A percentile compares a stretch with the other conserved stretches of the same genome.
phyloP scores from a whole-genome alignment of 345 rosid species.

The Linum usitatissimum region DNA sequence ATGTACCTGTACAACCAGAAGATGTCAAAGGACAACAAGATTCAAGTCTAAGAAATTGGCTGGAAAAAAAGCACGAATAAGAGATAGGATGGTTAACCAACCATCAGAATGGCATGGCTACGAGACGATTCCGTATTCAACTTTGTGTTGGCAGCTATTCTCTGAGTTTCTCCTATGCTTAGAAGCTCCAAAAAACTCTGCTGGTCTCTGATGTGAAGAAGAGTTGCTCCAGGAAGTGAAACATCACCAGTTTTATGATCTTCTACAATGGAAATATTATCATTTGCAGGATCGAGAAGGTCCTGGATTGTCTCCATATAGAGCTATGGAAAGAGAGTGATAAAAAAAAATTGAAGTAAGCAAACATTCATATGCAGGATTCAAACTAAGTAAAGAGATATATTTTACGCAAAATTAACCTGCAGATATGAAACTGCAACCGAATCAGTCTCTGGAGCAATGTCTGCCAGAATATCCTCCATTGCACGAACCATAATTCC shows the following conservation, averaged over 20 bases:
- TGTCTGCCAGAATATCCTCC: constrained; percentile 24
- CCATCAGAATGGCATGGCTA: constrained; percentile 29
- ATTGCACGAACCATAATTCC: constrained; percentile 33
- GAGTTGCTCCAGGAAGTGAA: constrained; percentile 26
- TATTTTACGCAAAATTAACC: constrained; percentile 10
- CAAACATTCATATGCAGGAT: neutral
- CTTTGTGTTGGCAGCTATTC: constrained; percentile 29
- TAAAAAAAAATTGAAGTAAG: neutral
- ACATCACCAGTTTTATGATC: constrained; percentile 29
- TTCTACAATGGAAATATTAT: constrained; percentile 24
- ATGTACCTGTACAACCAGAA: constrained; percentile 16
- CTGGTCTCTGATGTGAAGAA: constrained; percentile 22
- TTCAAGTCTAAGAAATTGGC: neutral
- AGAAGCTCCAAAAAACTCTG: constrained; percentile 22
- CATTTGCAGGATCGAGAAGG: constrained; percentile 24
- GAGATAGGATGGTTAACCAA: constrained; percentile 15
- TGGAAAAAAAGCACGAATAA: neutral
- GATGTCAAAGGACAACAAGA: neutral
- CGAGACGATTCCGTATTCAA: constrained; percentile 28
- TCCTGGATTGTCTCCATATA: constrained; percentile 28
- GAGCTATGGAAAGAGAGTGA: constrained; percentile 11
- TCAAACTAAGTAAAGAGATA: neutral
- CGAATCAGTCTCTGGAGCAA: constrained; percentile 19
- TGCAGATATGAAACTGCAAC: constrained; percentile 25
- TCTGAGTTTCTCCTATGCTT: constrained; percentile 26